These are phyloP conservation scores for Telopea speciosissima DNA, from an alignment of 177 flowering plant genomes.

Conservation along the genomic window DNA sequence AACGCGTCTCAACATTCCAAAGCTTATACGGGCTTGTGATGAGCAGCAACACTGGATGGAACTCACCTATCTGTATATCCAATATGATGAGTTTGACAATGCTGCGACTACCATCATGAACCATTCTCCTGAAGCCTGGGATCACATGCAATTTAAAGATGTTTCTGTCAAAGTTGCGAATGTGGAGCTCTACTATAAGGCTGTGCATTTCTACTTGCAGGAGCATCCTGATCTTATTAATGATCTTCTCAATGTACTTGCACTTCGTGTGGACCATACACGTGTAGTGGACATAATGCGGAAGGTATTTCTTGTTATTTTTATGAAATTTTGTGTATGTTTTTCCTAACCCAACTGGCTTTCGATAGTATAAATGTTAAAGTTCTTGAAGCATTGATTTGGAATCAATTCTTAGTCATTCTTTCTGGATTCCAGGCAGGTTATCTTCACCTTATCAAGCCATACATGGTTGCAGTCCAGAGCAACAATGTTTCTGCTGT, in stretches of 20 bases:
- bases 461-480: constrained; percentile 98
- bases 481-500: constrained; percentile 96
- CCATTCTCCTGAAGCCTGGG: constrained; percentile 99
- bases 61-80: constrained; percentile 82
- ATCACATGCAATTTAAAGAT: constrained; percentile 99
- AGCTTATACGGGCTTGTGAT: constrained; percentile 94
- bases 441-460: constrained; percentile 85
- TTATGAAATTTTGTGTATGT: background rate
- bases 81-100: constrained; percentile 97
- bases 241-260: constrained; percentile 90
- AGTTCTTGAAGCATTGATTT: no score
- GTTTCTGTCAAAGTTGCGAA: constrained; percentile 89
- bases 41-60: constrained; percentile 99
- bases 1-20: constrained; percentile 94
- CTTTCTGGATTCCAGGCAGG: constrained; percentile 63
- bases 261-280: constrained; percentile 89
- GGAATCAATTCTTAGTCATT: background rate
- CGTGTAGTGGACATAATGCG: constrained; percentile 99
- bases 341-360: background rate
- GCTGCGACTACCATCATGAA: constrained; percentile 97
- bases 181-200: constrained; percentile 95
- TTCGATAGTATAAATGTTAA: no score
- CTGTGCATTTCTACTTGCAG: constrained; percentile 96
- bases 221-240: constrained; percentile 98
- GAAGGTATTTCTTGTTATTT: constrained; percentile 43